Percentiles rank a stretch among this genome's conserved stretches.
These are phyloP conservation scores for Salvia splendens DNA, from an alignment of 257 asterid genomes.

Conservation along the genomic window DNA sequence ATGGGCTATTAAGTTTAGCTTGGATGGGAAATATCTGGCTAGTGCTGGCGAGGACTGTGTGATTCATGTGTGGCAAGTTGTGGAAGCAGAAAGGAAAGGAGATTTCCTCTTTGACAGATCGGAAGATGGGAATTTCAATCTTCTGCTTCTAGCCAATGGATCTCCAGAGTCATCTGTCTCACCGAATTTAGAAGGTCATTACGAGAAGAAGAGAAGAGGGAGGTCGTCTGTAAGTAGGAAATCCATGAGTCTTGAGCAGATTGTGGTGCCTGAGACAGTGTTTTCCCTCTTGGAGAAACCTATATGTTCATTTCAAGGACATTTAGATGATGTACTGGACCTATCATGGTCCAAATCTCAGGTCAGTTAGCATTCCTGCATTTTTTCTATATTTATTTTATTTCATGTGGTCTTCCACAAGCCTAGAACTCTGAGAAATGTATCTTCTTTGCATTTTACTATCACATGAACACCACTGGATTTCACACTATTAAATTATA, in stretches of 20 bases:
- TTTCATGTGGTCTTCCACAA: constrained; percentile 11
- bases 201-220: constrained; percentile 82
- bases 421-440: constrained; percentile 8
- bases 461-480: background rate
- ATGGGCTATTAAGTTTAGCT: constrained; percentile 94
- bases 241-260: constrained; percentile 74
- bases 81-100: constrained; percentile 83
- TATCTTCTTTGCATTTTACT: constrained; percentile 13
- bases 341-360: constrained; percentile 99
- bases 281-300: constrained; percentile 87
- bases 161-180: constrained; percentile 78
- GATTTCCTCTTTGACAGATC: constrained; percentile 70
- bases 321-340: constrained; percentile 82
- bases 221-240: constrained; percentile 83
- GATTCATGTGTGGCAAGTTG: constrained; percentile 92
- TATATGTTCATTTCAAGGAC: constrained; percentile 80
- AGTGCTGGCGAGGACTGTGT: constrained; percentile 99
- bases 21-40: constrained; percentile 96
- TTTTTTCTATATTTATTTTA: background rate
- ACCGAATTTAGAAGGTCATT: constrained; percentile 68
- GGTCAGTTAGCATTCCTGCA: constrained; percentile 51
- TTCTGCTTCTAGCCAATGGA: constrained; percentile 67
- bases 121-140: constrained; percentile 83
- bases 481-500: constrained; percentile 14
- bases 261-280: constrained; percentile 79